These are phyloP conservation scores for Yamadazyma diospyri DNA, from an alignment of 1,139 yeast species.

Conservation along the genomic window DNA sequence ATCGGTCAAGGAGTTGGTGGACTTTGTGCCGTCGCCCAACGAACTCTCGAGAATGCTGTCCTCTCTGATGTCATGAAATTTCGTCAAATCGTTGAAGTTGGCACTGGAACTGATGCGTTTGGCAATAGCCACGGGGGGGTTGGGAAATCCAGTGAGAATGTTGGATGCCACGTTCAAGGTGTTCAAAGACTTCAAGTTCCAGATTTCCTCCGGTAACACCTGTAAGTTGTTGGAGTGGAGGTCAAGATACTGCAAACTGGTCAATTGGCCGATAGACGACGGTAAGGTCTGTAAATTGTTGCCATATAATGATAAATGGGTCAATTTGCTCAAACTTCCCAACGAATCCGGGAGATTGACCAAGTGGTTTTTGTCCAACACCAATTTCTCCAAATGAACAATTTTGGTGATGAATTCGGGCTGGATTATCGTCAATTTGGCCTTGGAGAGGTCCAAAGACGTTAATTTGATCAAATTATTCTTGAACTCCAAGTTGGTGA, in stretches of 20 bases:
- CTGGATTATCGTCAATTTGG: constrained; percentile 74
- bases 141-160: constrained; percentile 63
- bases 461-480: constrained; percentile 59
- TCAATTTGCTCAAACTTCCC: constrained; percentile 54
- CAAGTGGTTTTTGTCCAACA: constrained; percentile 79
- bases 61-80: constrained; percentile 7
- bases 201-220: constrained; percentile 62
- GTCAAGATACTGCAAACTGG: constrained; percentile 66
- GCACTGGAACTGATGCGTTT: constrained; percentile 34
- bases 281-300: constrained; percentile 81
- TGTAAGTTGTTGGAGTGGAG: constrained; percentile 84
- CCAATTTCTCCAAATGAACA: constrained; percentile 68
- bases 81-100: constrained; percentile 17
- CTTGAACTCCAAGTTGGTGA: constrained; percentile 68
- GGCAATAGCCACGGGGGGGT: constrained; percentile 42
- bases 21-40: not conserved
- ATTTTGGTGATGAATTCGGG: constrained; percentile 59
- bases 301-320: constrained; percentile 65
- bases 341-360: constrained; percentile 73
- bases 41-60: constrained; percentile 4
- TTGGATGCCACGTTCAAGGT: constrained; percentile 79
- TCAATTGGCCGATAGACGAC: constrained; percentile 55
- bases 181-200: constrained; percentile 58
- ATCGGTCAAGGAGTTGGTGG: constrained; percentile 39
- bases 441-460: constrained; percentile 73